Percentiles rank a stretch among this genome's conserved stretches.
phyloP scores from a whole-genome alignment of 768 basidiomycete species.

The Mycena metata region DNA sequence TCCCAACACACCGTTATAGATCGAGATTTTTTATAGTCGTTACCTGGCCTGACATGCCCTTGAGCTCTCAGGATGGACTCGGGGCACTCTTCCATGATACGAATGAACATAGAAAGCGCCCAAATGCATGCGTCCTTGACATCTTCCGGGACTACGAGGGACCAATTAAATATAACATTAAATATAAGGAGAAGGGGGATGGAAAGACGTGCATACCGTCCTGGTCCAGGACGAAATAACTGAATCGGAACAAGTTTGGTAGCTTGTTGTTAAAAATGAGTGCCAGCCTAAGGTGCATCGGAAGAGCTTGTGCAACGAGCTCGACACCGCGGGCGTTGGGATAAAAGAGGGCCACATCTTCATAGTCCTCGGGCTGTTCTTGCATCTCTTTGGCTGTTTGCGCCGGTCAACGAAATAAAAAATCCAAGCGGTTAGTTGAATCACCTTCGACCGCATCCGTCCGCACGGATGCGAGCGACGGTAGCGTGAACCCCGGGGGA shows the following conservation, averaged over 20 bases:
- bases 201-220: constrained; percentile 30
- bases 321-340: constrained; percentile 5
- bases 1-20: constrained; percentile 1
- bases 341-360: constrained; percentile 16
- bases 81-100: constrained; percentile 36
- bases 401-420: neutral
- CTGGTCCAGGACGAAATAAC: constrained; percentile 35
- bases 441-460: constrained; percentile 18
- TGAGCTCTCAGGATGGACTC: constrained; percentile 36
- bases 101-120: constrained; percentile 40
- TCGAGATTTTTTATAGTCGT: constrained; percentile 4
- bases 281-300: constrained; percentile 13
- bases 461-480: constrained; percentile 7
- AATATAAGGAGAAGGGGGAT: neutral
- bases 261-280: constrained; percentile 25
- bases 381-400: constrained; percentile 15
- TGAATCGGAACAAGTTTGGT: constrained; percentile 38
- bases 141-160: constrained; percentile 36
- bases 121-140: constrained; percentile 38
- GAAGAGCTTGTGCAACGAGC: constrained; percentile 13
- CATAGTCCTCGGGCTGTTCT: constrained; percentile 11
- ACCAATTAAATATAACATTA: neutral
- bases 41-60: constrained; percentile 34
- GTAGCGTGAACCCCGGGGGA: neutral
- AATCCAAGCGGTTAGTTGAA: neutral